Evolutionary conservation across 306 rosid genomes (phyloP).

Genomic region (Cicer arietinum): DNA sequence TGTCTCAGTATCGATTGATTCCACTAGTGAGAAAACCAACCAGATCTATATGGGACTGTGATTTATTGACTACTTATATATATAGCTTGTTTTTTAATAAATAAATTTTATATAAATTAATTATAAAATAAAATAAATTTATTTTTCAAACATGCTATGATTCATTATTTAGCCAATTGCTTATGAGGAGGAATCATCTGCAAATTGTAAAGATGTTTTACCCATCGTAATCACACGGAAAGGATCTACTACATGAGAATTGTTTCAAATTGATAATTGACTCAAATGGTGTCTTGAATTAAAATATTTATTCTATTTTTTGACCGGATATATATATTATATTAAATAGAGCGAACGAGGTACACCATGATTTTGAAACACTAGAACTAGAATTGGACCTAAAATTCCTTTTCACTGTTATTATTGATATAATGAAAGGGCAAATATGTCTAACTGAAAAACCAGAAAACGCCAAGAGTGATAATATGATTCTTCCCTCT

Average conservation of each 20-base stretch:
- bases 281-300: not conserved
- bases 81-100: too few species aligned
- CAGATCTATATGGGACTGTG: too few species aligned
- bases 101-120: too few species aligned
- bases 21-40: too few species aligned
- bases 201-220: not conserved
- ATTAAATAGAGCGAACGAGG: too few species aligned
- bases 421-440: conserved; percentile 6
- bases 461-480: conserved; percentile 17
- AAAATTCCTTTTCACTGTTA: not conserved
- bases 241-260: not conserved
- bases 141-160: not conserved
- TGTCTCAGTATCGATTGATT: too few species aligned
- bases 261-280: not conserved
- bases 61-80: too few species aligned
- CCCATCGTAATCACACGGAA: not conserved
- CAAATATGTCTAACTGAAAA: conserved; percentile 15
- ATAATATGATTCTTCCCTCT: conserved; percentile 40
- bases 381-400: too few species aligned
- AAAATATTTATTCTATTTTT: not conserved
- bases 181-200: not conserved
- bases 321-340: too few species aligned
- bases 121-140: too few species aligned
- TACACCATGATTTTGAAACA: too few species aligned
- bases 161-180: not conserved